Evolutionary conservation across 1,284 basidiomycete genomes (phyloP), one percentile per base, ranked within the genome.

Genomic region (Trametes versicolor): DNA sequence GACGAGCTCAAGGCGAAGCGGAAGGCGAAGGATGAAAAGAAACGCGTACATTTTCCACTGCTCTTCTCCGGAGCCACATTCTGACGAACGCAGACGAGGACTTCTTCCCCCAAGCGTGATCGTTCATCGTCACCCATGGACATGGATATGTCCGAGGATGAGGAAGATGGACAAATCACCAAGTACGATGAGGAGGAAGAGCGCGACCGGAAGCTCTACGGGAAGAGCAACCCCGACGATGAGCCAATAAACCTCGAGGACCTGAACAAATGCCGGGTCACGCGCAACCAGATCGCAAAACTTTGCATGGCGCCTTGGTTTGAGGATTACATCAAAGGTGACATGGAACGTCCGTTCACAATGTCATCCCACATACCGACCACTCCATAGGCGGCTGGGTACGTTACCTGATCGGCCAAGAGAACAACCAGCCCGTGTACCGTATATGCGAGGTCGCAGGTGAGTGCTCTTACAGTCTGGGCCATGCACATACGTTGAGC

Each of bases 1-100:
- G 92, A 92, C 63, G 94, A 95, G 75, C 82, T 96, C 27, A 96
- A 92, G 79, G 93, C 90, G 19, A 90, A 85, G 72, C 84, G 96
- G 49, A 93, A 89, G 73, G 92, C 91, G 6, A 93, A 92, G 75
- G 91, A 90, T 66, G 91, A 93, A 74, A 88, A 87, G 78, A 90
- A 88, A 74, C 83, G 86, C 65, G 90, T 92, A 75, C 27, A 27
- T 27, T 17, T 50, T 21, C 48, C 60, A 55, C 13, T 29, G 3
- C 27, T 63, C 62, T 53, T 48, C 36, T 13, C 52, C 10, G 19
- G 12, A 21, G 23, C 21, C 37, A 21, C 29, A 8, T 39, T 53
- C 64, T 71, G 34, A 69, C 52, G 34, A 2, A 50, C 61, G 64
- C 70, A 83, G 80, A 81, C 80, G 62, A 80, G 77, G 59, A 77